Base-by-base conservation (phyloP, 2,329 filamentous ascomycete genomes). In the Hawksworthiomyces lignivorus region DNA sequence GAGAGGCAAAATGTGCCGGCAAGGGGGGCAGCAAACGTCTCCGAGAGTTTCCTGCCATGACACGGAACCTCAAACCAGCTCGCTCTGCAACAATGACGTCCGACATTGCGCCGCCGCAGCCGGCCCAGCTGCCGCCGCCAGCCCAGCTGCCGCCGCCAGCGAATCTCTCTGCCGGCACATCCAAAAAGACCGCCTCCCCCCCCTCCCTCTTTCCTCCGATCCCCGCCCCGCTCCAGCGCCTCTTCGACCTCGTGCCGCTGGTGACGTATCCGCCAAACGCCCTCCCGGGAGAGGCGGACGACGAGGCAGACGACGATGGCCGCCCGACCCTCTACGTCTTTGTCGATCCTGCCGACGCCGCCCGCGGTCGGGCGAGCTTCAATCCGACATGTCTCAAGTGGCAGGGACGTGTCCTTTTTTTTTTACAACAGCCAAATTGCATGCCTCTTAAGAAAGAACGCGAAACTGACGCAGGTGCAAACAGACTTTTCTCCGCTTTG, bases 331-430 rank as follows among this genome's bases (percentile, higher is more conserved):
- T 98, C 8, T 88, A 88, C 60, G 70, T 95, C 43, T 97, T 96
- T 62, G 75, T 77, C 46, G 77, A 73, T 12, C 67, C 76, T 1
- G 65, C 72, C n/a, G 82, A 78, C 53, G 83, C 80, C 26, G 60
- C 62, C 43, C 57, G 57, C 29, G 80, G 79, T 5, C 64, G 69
- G 22, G 84, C 88, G 20, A 94, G 87, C 50, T 94, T 84, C 65
- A 97, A 97, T 59, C 92, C 92, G 10, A 79, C 81, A 45, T 98
- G 92, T 68, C 70, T 97, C 56, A 95, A 90, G 69, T 97, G 88
- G 88, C 92, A 97, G 84, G 87, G 90, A 54, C 52, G 77, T 61
- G 12, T n/a, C n/a, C n/a, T n/a, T n/a, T n/a, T n/a, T n/a, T n/a
- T n/a, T n/a, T n/a, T n/a, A n/a, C n/a, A n/a, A n/a, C n/a, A n/a